A percentile compares a stretch with the other conserved stretches of the same genome.
These are phyloP conservation scores for Bacidia rubella DNA, from an alignment of 495 filamentous ascomycete species.

Conservation along the genomic window DNA sequence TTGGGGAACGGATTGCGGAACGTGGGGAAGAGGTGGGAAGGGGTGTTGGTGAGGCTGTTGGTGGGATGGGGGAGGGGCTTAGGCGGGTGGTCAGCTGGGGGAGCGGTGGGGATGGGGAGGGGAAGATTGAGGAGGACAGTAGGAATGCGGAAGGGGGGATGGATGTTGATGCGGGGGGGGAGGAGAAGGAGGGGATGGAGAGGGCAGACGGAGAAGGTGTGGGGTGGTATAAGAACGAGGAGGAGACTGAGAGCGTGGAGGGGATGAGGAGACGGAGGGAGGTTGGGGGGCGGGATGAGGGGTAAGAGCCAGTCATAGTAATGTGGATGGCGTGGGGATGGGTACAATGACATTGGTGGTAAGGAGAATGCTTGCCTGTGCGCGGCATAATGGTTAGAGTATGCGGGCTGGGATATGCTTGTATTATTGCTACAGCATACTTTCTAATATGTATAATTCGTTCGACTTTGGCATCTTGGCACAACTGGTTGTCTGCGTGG, in stretches of 20 bases:
- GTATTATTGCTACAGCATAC: too few relatives aligned
- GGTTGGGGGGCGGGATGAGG: not conserved
- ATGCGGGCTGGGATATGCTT: too few relatives aligned
- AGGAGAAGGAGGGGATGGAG: not conserved
- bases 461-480: too few relatives aligned
- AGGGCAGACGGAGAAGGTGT: not conserved
- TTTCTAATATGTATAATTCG: too few relatives aligned
- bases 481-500: too few relatives aligned
- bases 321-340: not conserved
- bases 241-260: not conserved
- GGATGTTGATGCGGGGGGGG: not conserved
- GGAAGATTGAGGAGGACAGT: not conserved
- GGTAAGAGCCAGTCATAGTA: too few relatives aligned
- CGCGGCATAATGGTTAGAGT: too few relatives aligned
- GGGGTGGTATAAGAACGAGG: not conserved
- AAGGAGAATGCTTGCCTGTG: not conserved
- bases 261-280: not conserved
- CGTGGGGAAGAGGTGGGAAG: not conserved
- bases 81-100: not conserved
- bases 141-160: not conserved
- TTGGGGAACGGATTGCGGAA: slow-evolving; percentile 33
- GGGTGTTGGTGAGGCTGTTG: not conserved
- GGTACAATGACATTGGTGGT: not conserved
- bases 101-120: not conserved
- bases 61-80: not conserved